A percentile compares a stretch with the other conserved stretches of the same genome.
phyloP scores from a whole-genome alignment of 305 asterid genomes.

The Rubia peregrina region DNA sequence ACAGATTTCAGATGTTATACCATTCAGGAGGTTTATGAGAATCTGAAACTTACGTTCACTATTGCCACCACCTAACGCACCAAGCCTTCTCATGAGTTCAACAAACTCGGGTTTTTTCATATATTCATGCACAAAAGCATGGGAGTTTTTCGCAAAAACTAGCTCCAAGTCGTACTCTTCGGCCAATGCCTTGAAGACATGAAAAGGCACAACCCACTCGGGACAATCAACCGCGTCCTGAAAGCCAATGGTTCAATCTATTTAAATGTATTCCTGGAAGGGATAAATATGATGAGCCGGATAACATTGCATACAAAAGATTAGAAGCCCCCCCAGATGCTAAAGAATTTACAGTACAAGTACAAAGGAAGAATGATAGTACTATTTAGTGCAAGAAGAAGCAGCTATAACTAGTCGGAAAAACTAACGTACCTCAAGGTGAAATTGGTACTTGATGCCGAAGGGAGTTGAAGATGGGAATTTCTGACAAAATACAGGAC shows the following conservation, averaged over 20 bases:
- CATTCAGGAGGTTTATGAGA: no score
- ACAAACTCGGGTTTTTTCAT: constrained; percentile 77
- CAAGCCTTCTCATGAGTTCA: constrained; percentile 94
- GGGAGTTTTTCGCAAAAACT: constrained; percentile 77
- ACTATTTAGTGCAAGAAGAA: neutral
- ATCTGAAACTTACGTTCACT: constrained; percentile 52
- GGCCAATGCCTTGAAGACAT: constrained; percentile 72
- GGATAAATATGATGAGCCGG: no score
- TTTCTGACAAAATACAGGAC: constrained; percentile 46
- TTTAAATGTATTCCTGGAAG: constrained; percentile 1
- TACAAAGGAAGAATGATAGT: neutral
- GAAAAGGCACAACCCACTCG: constrained; percentile 90
- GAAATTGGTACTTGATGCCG: constrained; percentile 86
- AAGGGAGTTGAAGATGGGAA: constrained; percentile 75
- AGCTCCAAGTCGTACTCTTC: constrained; percentile 93
- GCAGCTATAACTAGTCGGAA: neutral
- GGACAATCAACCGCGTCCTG: constrained; percentile 98
- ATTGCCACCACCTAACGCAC: constrained; percentile 94
- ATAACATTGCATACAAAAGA: no score
- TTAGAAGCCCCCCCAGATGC: neutral
- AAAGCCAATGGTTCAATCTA: constrained; percentile 16
- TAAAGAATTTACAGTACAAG: neutral
- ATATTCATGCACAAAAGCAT: constrained; percentile 84
- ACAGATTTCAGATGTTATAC: neutral
- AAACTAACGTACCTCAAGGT: constrained; percentile 54